These are phyloP conservation scores for Lobosporangium transversale DNA, from an alignment of 192 early-diverging fungal species.

Conservation along the genomic window DNA sequence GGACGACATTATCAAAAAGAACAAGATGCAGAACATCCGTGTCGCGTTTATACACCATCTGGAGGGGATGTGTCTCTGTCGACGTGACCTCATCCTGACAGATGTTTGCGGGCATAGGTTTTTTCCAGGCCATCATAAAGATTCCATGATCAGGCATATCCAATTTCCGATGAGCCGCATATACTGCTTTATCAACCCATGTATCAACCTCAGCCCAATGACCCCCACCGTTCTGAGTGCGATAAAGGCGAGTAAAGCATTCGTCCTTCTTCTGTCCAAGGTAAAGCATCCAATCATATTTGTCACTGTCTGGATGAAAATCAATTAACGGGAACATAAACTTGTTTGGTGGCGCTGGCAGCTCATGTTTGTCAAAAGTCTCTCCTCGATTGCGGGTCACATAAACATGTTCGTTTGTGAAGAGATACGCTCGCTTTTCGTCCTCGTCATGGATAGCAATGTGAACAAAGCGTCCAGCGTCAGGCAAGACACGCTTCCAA, in stretches of 20 bases:
- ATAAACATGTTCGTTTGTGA: slow-evolving; percentile 62
- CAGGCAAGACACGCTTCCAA: slow-evolving; percentile 69
- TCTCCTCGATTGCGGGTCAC: slow-evolving; percentile 70
- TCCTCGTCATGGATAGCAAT: slow-evolving; percentile 80
- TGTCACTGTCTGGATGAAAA: slow-evolving; percentile 78
- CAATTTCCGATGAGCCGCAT: slow-evolving; percentile 68
- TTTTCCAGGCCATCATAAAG: slow-evolving; percentile 55
- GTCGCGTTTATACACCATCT: slow-evolving; percentile 69
- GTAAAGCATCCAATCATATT: slow-evolving; percentile 90
- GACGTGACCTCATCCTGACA: slow-evolving; percentile 72
- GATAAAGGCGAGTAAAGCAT: slow-evolving; percentile 79
- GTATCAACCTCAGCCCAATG: slow-evolving; percentile 81
- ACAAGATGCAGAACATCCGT: slow-evolving; percentile 43
- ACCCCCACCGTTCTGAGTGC: slow-evolving; percentile 76
- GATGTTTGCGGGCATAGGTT: slow-evolving; percentile 20
- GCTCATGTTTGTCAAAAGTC: slow-evolving; percentile 56
- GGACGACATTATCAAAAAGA: slow-evolving; percentile 68
- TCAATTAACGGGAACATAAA: slow-evolving; percentile 79
- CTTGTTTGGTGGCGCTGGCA: slow-evolving; percentile 72
- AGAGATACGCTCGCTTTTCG: slow-evolving; percentile 70
- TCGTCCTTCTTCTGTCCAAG: slow-evolving; percentile 67
- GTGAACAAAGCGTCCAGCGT: slow-evolving; percentile 59
- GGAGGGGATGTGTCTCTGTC: slow-evolving; percentile 68
- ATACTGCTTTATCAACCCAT: slow-evolving; percentile 88
- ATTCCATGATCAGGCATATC: slow-evolving; percentile 74